Evolutionary conservation across 1,139 yeast species (phyloP).

Genomic region (Sugiyamaella neomexicana): DNA sequence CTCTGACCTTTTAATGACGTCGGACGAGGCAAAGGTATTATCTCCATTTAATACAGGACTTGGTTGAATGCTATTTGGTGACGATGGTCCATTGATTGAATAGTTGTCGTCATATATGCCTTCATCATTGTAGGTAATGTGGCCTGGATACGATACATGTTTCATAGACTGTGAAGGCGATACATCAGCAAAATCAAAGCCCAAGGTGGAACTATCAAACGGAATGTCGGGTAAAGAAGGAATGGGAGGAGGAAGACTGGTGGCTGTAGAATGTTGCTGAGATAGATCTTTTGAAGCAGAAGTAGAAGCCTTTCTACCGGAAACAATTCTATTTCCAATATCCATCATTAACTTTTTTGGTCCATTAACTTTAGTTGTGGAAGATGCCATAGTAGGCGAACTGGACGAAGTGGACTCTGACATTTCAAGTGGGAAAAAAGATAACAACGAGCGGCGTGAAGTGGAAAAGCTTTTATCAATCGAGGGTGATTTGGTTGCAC

Average conservation of each 20-base stretch:
- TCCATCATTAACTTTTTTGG: slow-evolving; percentile 21
- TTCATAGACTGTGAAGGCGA: background rate
- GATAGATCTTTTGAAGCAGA: background rate
- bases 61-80: slow-evolving; percentile 20
- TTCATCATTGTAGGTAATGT: slow-evolving; percentile 2
- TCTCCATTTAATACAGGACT: slow-evolving; percentile 18
- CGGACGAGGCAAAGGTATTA: background rate
- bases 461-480: background rate
- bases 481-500: background rate
- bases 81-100: slow-evolving; percentile 6
- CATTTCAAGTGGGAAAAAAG: background rate
- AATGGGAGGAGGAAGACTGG: slow-evolving; percentile 5
- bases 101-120: slow-evolving; percentile 2
- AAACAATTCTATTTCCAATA: slow-evolving; percentile 18
- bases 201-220: slow-evolving; percentile 1
- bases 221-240: slow-evolving; percentile 14
- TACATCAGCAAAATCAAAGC: slow-evolving; percentile 12
- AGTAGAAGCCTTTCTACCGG: slow-evolving; percentile 8
- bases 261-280: background rate
- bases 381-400: background rate
- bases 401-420: background rate
- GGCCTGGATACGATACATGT: background rate
- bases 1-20: background rate
- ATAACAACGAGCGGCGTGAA: background rate
- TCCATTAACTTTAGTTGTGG: slow-evolving; percentile 10